Evolutionary conservation across 352 stramenopile genomes (phyloP).

Genomic region (Globisporangium iwayamae): DNA sequence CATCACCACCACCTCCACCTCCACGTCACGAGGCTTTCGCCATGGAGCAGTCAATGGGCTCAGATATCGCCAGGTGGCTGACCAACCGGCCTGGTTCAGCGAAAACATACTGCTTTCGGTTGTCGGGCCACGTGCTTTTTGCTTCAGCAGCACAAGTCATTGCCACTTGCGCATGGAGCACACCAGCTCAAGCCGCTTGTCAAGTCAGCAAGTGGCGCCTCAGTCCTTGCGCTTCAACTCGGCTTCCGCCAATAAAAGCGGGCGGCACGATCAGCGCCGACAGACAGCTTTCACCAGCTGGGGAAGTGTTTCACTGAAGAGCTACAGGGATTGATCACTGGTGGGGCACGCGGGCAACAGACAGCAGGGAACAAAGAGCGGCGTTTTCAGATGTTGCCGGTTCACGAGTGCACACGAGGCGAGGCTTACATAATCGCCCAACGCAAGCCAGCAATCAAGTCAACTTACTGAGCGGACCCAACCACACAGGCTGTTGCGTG

Average conservation of each 20-base stretch:
- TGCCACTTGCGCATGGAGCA: background rate
- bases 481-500: background rate
- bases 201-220: background rate
- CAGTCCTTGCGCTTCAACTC: conserved; percentile 1
- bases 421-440: background rate
- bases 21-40: background rate
- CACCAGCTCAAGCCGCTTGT: background rate
- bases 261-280: background rate
- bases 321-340: background rate
- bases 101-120: conserved; percentile 6
- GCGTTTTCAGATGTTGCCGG: background rate
- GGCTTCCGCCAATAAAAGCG: background rate
- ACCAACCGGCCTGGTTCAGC: conserved; percentile 6
- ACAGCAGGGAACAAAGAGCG: too few species aligned
- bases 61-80: conserved; percentile 11
- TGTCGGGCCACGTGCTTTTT: background rate
- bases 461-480: background rate
- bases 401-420: background rate
- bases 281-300: conserved; percentile 1
- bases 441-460: background rate
- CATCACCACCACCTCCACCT: background rate
- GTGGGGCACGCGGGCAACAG: background rate
- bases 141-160: background rate
- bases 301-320: conserved; percentile 4
- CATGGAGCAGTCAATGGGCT: conserved; percentile 11